Conservation (phyloP, 768 basidiomycete genomes). For the Cyathus striatus region DNA sequence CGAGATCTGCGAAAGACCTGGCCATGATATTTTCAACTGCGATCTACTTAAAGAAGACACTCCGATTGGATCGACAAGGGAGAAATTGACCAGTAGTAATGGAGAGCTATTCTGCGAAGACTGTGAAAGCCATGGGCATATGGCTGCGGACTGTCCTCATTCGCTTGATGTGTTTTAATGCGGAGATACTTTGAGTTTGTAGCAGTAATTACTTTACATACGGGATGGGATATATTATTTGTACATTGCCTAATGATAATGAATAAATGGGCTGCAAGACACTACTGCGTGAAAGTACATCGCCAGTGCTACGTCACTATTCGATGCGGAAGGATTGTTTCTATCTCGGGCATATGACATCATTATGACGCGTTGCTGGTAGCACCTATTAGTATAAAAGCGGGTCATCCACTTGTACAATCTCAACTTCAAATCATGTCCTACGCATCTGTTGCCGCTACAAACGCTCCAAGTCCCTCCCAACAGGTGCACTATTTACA, state of each 20-base stretch:
- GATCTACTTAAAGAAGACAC: conserved; percentile 62
- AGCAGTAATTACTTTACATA: too few relatives aligned
- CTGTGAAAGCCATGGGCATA: conserved; percentile 78
- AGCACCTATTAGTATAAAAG: too few relatives aligned
- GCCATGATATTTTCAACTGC: conserved; percentile 85
- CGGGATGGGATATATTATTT: too few relatives aligned
- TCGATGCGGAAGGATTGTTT: not conserved
- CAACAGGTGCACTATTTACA: conserved; percentile 35
- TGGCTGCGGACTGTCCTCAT: conserved; percentile 75
- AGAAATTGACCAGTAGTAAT: conserved; percentile 5
- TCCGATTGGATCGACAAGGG: conserved; percentile 16
- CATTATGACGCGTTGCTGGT: conserved; percentile 3
- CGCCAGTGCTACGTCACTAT: conserved; percentile 16
- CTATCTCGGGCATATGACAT: conserved; percentile 10
- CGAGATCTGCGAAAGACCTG: conserved; percentile 82
- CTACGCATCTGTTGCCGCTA: conserved; percentile 64
- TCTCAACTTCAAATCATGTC: conserved; percentile 44
- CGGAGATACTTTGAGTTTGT: conserved; percentile 5
- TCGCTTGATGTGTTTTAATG: conserved; percentile 80
- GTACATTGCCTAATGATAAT: too few relatives aligned
- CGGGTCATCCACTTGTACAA: conserved; percentile 1
- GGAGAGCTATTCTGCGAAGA: conserved; percentile 68
- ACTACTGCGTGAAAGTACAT: conserved; percentile 2
- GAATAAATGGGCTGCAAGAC: too few relatives aligned
- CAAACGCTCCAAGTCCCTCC: conserved; percentile 46